phyloP scores from a whole-genome alignment of 495 filamentous ascomycete genomes.

The Talaromyces stipitatus region DNA sequence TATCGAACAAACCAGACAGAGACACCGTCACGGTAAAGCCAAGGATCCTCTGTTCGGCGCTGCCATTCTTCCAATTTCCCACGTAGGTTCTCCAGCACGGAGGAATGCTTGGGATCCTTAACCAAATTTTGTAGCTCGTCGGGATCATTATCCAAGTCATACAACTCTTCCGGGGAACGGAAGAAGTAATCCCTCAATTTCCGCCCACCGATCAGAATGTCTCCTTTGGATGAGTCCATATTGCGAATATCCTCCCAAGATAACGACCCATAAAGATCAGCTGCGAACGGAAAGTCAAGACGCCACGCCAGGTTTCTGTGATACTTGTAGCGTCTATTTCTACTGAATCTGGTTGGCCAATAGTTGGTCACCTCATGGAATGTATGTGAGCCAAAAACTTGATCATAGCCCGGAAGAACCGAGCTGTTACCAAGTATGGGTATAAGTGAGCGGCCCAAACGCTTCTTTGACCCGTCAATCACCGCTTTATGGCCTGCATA shows the following conservation, averaged over 20 bases:
- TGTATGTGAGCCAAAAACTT: slow-evolving; percentile 37
- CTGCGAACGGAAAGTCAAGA: slow-evolving; percentile 35
- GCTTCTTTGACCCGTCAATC: background rate
- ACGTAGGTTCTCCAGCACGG: slow-evolving; percentile 17
- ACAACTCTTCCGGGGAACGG: slow-evolving; percentile 33
- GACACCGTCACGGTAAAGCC: slow-evolving; percentile 31
- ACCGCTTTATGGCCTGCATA: slow-evolving; percentile 15
- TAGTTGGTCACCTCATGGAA: slow-evolving; percentile 40
- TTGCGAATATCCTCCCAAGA: slow-evolving; percentile 32
- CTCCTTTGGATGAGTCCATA: background rate
- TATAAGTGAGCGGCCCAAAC: slow-evolving; percentile 23
- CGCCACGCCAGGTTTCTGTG: slow-evolving; percentile 34
- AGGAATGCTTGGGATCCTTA: slow-evolving; percentile 11
- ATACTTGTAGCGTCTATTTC: slow-evolving; percentile 30
- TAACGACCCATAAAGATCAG: slow-evolving; percentile 31
- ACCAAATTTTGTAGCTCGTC: slow-evolving; percentile 30
- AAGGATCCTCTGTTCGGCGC: slow-evolving; percentile 28
- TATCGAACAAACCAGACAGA: slow-evolving; percentile 6
- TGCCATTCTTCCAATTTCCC: slow-evolving; percentile 30
- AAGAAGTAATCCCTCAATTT: slow-evolving; percentile 28
- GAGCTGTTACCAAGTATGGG: slow-evolving; percentile 17
- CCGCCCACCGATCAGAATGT: slow-evolving; percentile 22
- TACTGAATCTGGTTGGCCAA: slow-evolving; percentile 32
- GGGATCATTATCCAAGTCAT: slow-evolving; percentile 33
- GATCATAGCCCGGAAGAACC: slow-evolving; percentile 9